Conservation (phyloP, 768 basidiomycete genomes). For the Collybia nuda region DNA sequence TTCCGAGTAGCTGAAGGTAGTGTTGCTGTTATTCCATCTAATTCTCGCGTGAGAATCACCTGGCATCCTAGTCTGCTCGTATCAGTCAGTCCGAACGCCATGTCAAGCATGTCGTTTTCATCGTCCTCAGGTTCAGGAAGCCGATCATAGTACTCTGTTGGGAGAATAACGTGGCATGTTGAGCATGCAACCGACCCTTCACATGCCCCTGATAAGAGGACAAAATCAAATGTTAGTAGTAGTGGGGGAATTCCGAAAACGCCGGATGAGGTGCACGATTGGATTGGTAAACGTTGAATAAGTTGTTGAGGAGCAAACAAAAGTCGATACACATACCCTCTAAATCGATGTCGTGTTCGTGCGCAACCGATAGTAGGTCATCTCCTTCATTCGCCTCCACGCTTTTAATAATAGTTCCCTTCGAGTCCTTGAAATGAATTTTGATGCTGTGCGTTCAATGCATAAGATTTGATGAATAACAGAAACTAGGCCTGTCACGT, state of each 20-base stretch:
- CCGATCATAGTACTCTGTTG: conserved; percentile 77
- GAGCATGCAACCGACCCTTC: conserved; percentile 97
- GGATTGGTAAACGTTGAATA: not conserved
- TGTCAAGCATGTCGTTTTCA: conserved; percentile 98
- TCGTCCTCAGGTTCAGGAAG: conserved; percentile 95
- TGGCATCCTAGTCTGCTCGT: conserved; percentile 85
- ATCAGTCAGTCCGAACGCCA: conserved; percentile 96
- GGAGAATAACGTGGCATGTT: conserved; percentile 92
- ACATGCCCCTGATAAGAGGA: conserved; percentile 72
- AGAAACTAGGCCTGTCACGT: conserved; percentile 12
- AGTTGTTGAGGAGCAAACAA: not conserved
- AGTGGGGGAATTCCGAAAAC: not conserved
- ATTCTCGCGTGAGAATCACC: conserved; percentile 71
- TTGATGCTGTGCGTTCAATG: conserved; percentile 61
- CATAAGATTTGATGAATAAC: not conserved
- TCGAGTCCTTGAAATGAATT: conserved; percentile 86
- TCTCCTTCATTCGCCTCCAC: conserved; percentile 95
- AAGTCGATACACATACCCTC: conserved; percentile 65
- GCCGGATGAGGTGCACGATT: not conserved
- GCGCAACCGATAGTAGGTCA: conserved; percentile 86
- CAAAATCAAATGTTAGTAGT: not conserved
- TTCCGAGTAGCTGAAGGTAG: conserved; percentile 92
- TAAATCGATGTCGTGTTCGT: conserved; percentile 94
- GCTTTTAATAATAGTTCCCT: conserved; percentile 80
- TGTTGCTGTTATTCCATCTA: conserved; percentile 84